Conservation (phyloP, 202 grass and related monocot genomes). For the Alloteropsis angusta region DNA sequence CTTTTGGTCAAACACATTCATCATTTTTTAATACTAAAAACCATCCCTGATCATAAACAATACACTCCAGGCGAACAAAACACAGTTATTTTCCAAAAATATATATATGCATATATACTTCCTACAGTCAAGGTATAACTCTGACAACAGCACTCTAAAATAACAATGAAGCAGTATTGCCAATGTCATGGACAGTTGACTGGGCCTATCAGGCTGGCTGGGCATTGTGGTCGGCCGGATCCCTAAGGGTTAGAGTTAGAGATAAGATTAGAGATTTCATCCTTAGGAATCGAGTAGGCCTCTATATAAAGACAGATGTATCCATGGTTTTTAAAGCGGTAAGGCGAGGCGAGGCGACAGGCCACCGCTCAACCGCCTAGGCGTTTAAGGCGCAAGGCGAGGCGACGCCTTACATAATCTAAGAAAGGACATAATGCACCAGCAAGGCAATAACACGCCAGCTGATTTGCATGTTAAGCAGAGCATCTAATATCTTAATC, state of each 20-base stretch:
- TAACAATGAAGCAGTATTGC: not conserved
- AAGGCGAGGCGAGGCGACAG: too few species aligned
- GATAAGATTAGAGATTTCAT: not conserved
- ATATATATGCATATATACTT: too few species aligned
- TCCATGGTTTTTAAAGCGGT: too few species aligned
- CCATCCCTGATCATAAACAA: constrained; percentile 1
- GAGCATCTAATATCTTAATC: too few species aligned
- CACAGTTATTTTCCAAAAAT: not conserved
- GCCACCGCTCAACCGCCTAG: too few species aligned
- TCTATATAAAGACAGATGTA: not conserved
- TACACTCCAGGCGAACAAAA: constrained; percentile 13
- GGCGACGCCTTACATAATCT: too few species aligned
- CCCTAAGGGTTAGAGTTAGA: not conserved
- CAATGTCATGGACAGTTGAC: not conserved
- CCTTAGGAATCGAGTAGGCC: not conserved
- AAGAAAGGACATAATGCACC: too few species aligned
- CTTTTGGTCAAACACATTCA: not conserved
- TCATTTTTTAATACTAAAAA: not conserved
- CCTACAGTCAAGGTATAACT: not conserved
- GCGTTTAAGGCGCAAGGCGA: too few species aligned
- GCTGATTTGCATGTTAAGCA: too few species aligned
- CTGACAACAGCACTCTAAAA: not conserved
- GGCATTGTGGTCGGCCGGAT: not conserved
- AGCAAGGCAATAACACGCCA: too few species aligned
- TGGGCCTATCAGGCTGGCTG: not conserved